Base-by-base conservation (phyloP, 2,329 filamentous ascomycete genomes). In the Talaromyces rugulosus region DNA sequence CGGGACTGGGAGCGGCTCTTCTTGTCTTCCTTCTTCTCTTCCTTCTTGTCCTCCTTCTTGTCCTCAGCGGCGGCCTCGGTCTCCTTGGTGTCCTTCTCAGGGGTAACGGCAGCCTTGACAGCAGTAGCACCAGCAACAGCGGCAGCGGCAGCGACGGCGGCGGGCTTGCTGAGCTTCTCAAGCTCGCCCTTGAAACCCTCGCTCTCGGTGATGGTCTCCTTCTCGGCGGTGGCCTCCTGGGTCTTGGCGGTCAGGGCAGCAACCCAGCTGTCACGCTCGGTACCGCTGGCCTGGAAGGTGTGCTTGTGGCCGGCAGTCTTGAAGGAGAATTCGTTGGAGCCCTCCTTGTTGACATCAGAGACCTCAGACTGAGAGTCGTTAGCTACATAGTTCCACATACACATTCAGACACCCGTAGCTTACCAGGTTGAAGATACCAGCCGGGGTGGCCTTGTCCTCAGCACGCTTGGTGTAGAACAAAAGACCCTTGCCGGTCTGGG, bases 251-350 rank as follows among this genome's bases (percentile, higher is more conserved):
- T 92, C 69, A 96, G 77, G 72, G 93, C 89, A 65, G 87, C 81
- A 71, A 96, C 86, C 95, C 95, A 98, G 84, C 90, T 91, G 78
- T 96, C 92, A 74, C 94, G 92, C 81, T 97, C 92, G 63, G 86
- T 81, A 71, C 74, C 88, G 71, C 82, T 72, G 62, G 94, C 91
- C 86, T 97, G 94, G 85, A 99, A 96, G 64, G 85, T 85, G 85
- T 97, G 92, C 87, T 96, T 96, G 81, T 96, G 89, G 69, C 89
- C 90, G 79, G 89, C 88, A 74, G 90, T 80, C 75, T 89, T 91
- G 83, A 98, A 90, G 73, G 87, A 82, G 83, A 99, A 96, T 80
- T 95, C 93, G 80, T 86, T 85, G 67, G 85, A 74, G 64, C 92
- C 90, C 65, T 92, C 89, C 77, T 88, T 86, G 75, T 85, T 84